Evolutionary conservation across 805 yeast genomes (phyloP).

Genomic region (Starmerella etchellsii): DNA sequence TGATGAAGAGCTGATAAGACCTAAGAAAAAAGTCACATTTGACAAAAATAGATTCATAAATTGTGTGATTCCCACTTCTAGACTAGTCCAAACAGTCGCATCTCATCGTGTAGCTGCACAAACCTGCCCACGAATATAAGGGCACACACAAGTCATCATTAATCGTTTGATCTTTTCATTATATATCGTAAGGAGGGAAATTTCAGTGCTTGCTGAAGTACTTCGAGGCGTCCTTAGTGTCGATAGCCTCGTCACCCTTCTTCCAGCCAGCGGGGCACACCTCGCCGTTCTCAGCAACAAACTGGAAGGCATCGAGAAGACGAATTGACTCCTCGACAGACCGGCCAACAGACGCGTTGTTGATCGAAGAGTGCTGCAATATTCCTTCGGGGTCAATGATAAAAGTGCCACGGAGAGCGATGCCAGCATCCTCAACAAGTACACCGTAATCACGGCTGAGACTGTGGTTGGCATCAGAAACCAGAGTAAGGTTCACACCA

Average conservation of each 20-base stretch:
- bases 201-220: slow-evolving; percentile 19
- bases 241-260: slow-evolving; percentile 85
- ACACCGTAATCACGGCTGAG: slow-evolving; percentile 96
- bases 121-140: too few species aligned
- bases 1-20: too few species aligned
- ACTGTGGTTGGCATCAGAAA: slow-evolving; percentile 94
- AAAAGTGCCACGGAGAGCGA: slow-evolving; percentile 96
- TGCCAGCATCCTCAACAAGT: slow-evolving; percentile 86
- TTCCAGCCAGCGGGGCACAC: slow-evolving; percentile 99
- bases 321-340: slow-evolving; percentile 95
- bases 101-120: too few species aligned
- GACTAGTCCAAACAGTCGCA: too few species aligned
- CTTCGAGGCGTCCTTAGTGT: slow-evolving; percentile 25
- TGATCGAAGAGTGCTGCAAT: slow-evolving; percentile 93
- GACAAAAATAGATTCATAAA: too few species aligned
- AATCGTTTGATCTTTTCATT: not conserved
- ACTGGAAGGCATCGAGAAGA: slow-evolving; percentile 97
- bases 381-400: slow-evolving; percentile 91
- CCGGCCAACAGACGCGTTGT: slow-evolving; percentile 99
- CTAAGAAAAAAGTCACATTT: too few species aligned
- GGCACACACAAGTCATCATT: too few species aligned
- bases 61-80: too few species aligned
- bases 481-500: slow-evolving; percentile 81
- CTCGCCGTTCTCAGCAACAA: slow-evolving; percentile 98
- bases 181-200: not conserved